Evolutionary conservation across 2,329 filamentous ascomycete species (phyloP).

Genomic region (Aureobasidium sp.): DNA sequence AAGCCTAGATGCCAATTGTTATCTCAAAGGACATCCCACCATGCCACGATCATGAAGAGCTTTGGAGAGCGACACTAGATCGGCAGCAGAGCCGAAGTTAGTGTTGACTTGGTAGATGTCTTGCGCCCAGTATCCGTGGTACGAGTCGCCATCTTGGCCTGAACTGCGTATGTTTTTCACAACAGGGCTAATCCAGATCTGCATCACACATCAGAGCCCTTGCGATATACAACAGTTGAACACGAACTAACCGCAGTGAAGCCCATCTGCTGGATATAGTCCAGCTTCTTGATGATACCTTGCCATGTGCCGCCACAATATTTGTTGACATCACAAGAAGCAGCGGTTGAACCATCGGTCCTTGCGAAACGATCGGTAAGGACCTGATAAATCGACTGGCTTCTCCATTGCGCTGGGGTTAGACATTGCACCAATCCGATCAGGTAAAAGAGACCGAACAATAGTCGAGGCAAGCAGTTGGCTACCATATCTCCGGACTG

Average conservation of each 20-base stretch:
- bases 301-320: constrained; percentile 56
- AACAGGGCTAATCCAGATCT: constrained; percentile 47
- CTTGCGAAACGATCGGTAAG: constrained; percentile 28
- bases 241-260: constrained; percentile 45
- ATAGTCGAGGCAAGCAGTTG: not conserved
- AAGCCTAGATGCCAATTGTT: not conserved
- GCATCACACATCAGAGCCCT: not conserved
- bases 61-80: constrained; percentile 27
- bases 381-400: constrained; percentile 34
- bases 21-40: not conserved
- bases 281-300: constrained; percentile 50
- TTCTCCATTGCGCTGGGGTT: constrained; percentile 29
- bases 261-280: constrained; percentile 55
- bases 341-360: constrained; percentile 31
- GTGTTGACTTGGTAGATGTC: constrained; percentile 37
- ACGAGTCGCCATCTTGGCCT: constrained; percentile 32
- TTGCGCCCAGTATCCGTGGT: constrained; percentile 49
- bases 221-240: not conserved
- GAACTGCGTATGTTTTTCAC: constrained; percentile 34
- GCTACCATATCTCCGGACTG: not conserved
- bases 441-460: not conserved
- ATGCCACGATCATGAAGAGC: constrained; percentile 29
- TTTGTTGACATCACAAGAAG: constrained; percentile 24
- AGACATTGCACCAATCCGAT: constrained; percentile 2
- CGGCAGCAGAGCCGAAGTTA: constrained; percentile 29